Percentiles rank a stretch among this genome's conserved stretches.
Evolutionary conservation across 2,329 filamentous ascomycete species (phyloP).

Genomic region (Proliferodiscus dingleyae): DNA sequence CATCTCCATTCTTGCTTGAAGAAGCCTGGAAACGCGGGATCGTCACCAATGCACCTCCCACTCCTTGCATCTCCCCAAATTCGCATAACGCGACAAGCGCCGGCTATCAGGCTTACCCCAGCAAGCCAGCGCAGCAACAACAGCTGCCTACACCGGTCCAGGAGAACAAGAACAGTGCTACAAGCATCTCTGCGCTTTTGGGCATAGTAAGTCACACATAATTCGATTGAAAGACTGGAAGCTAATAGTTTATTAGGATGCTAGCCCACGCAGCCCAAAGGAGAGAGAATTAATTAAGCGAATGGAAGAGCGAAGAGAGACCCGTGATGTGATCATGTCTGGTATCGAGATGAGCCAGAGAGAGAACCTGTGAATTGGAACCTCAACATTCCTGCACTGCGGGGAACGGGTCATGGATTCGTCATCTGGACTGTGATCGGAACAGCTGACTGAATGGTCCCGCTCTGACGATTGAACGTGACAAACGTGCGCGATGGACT

Average conservation of each 20-base stretch:
- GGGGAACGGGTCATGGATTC: neutral
- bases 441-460: neutral
- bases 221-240: neutral
- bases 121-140: conserved; percentile 44
- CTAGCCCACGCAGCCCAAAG: conserved; percentile 51
- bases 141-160: conserved; percentile 44
- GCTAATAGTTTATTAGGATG: conserved; percentile 34
- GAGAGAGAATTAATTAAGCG: conserved; percentile 54
- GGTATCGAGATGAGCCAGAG: conserved; percentile 16
- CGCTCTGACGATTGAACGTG: conserved; percentile 2
- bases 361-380: conserved; percentile 13
- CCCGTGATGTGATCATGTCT: conserved; percentile 24
- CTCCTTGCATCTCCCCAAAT: conserved; percentile 32
- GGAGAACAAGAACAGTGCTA: conserved; percentile 34
- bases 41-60: conserved; percentile 31
- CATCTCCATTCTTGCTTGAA: conserved; percentile 60
- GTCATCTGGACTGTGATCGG: neutral
- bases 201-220: conserved; percentile 38
- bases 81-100: conserved; percentile 15
- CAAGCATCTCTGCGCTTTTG: conserved; percentile 58
- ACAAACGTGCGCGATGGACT: conserved; percentile 1
- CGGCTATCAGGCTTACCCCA: conserved; percentile 25
- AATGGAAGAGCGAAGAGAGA: conserved; percentile 43
- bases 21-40: conserved; percentile 54
- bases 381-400: neutral